Base-by-base conservation (phyloP, 2,329 filamentous ascomycete genomes). In the Herpotrichia juniperi region DNA sequence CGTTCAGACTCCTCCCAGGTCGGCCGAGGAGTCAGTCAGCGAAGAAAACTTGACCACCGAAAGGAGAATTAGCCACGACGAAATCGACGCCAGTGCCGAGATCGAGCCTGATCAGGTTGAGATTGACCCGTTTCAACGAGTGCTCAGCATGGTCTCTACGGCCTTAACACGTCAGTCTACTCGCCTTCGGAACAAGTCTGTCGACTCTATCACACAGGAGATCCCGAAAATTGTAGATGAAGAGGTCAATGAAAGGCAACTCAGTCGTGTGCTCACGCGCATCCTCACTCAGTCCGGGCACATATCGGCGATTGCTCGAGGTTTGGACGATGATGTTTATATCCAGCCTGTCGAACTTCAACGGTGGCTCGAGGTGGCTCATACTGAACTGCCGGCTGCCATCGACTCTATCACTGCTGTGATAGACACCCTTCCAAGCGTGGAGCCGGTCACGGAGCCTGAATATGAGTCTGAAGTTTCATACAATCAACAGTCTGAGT, bases 331-430 rank as follows among this genome's bases (percentile, higher is more conserved):
- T 6, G 8, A 58, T 28, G 51, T 53, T 25, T 32, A 49, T 6
- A 57, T 57, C 16, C 51, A 56, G 14, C 47, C 51, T 6, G 54
- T 50, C 19, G 56, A 59, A 24, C 50, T 59, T 14, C 59, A 59
- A 31, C 37, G 51, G 14, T 66, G 59, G 63, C 52, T 67, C 3
- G 57, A 59, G 30, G 22, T 51, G 16, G 57, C 58, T 16, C 56
- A 63, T 28, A 35, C 35, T 42, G 50, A 63, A 31, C 40, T 64
- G 19, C 59, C 58, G 7, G 53, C 53, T 40, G 58, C 59, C 19
- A 50, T 58, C 19, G 57, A 62, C 25, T 45, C 51, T 16, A 64
- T 59, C 45, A 56, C 43, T n/a, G 48, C 50, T 12, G 48, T 48
- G 21, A 37, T 55, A 30, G 50, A 57, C 6, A 48, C 48, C 7